Conservation (phyloP, 1,139 yeast genomes). For the Pneumocystis murina region DNA sequence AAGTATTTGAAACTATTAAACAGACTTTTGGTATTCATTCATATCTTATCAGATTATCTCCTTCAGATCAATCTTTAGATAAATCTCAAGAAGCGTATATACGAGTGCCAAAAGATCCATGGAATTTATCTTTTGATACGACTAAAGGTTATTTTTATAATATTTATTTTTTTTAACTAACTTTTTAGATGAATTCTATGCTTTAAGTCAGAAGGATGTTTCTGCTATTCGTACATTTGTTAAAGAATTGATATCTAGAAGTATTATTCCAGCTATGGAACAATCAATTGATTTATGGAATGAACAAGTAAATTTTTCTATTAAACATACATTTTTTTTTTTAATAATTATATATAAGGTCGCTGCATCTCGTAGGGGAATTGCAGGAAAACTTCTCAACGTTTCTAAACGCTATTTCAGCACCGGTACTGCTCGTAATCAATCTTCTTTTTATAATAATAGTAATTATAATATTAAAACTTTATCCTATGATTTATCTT, state of each 20-base stretch:
- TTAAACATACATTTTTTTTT: neutral
- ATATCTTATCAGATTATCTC: constrained; percentile 3
- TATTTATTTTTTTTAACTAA: neutral
- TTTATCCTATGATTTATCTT: constrained; percentile 41
- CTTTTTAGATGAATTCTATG: neutral
- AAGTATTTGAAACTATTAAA: constrained; percentile 25
- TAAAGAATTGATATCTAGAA: constrained; percentile 41
- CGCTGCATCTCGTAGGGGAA: constrained; percentile 46
- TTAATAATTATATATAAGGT: neutral
- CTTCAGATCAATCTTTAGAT: neutral
- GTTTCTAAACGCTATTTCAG: constrained; percentile 48
- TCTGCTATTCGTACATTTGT: constrained; percentile 31
- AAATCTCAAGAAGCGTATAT: neutral
- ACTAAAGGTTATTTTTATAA: neutral
- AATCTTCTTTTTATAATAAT: constrained; percentile 9
- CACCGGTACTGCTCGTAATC: constrained; percentile 16
- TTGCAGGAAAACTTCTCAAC: constrained; percentile 59
- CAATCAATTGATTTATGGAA: constrained; percentile 60
- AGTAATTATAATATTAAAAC: constrained; percentile 31
- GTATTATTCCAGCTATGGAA: constrained; percentile 67
- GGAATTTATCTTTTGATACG: neutral
- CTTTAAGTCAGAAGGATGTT: constrained; percentile 23
- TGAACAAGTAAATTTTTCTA: constrained; percentile 33
- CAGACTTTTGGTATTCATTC: constrained; percentile 22
- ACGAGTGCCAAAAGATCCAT: neutral